Evolutionary conservation across 2,329 filamentous ascomycete genomes (phyloP).

Genomic region (Daldinia sp.): DNA sequence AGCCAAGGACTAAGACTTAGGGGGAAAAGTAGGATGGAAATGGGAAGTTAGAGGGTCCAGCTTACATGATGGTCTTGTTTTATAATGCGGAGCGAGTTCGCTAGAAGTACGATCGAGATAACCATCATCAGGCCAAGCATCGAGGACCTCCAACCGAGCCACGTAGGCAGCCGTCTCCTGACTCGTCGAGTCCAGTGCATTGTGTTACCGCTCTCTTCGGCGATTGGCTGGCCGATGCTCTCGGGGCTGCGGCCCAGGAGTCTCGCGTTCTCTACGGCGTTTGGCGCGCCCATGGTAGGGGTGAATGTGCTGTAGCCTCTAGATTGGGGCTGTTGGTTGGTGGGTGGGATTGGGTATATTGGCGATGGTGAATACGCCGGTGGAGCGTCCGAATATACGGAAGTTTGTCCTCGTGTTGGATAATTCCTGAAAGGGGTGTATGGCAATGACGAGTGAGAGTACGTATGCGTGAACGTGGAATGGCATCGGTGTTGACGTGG

Average conservation of each 20-base stretch:
- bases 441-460: slow-evolving; percentile 42
- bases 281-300: slow-evolving; percentile 52
- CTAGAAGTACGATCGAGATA: slow-evolving; percentile 46
- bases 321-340: slow-evolving; percentile 26
- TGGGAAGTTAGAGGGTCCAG: background rate
- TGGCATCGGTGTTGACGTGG: slow-evolving; percentile 22
- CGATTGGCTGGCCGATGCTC: slow-evolving; percentile 54
- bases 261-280: slow-evolving; percentile 52
- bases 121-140: slow-evolving; percentile 44
- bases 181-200: slow-evolving; percentile 39
- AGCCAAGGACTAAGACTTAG: no score
- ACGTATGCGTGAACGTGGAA: slow-evolving; percentile 33
- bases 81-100: slow-evolving; percentile 39
- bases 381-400: slow-evolving; percentile 53
- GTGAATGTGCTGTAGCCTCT: slow-evolving; percentile 57
- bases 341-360: slow-evolving; percentile 29
- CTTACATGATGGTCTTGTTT: slow-evolving; percentile 41
- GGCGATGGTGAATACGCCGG: slow-evolving; percentile 60
- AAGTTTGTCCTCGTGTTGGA: slow-evolving; percentile 36
- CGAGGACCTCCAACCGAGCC: slow-evolving; percentile 44
- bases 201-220: slow-evolving; percentile 37
- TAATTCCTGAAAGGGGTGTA: slow-evolving; percentile 34
- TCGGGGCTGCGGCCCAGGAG: slow-evolving; percentile 55
- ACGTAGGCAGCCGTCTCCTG: slow-evolving; percentile 42
- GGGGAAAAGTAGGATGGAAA: no score